Conservation (phyloP, 305 asterid species). For the Fraxinus paxiana region DNA sequence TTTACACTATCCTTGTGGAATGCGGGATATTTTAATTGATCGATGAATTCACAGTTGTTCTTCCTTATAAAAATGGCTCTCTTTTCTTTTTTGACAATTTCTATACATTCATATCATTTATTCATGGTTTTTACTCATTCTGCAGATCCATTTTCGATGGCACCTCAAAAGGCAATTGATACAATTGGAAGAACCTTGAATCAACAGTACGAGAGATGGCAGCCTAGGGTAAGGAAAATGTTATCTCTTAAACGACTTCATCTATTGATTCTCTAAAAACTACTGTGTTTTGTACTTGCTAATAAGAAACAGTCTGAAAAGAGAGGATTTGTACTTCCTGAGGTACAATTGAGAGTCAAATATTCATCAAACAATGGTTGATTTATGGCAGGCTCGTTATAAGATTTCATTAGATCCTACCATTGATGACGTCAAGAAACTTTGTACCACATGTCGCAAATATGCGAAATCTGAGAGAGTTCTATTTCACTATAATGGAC, state of each 20-base stretch:
- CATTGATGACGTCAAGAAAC: constrained; percentile 86
- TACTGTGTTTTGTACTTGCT: constrained; percentile 1
- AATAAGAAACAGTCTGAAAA: neutral
- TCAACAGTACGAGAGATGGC: constrained; percentile 98
- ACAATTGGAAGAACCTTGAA: constrained; percentile 82
- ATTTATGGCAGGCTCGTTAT: constrained; percentile 73
- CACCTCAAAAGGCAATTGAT: constrained; percentile 93
- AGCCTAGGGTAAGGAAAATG: constrained; percentile 66
- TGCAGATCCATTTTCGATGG: constrained; percentile 92
- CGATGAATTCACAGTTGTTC: neutral
- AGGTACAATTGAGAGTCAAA: constrained; percentile 10
- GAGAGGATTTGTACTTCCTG: constrained; percentile 7
- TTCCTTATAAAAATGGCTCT: neutral
- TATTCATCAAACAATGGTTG: constrained; percentile 16
- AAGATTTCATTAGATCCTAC: constrained; percentile 88
- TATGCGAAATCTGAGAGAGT: constrained; percentile 96
- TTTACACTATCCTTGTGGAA: neutral
- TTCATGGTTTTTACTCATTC: constrained; percentile 23
- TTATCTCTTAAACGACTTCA: neutral
- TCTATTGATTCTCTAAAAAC: constrained; percentile 1
- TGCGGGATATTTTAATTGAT: neutral
- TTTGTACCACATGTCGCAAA: constrained; percentile 89
- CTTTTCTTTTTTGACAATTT: neutral
- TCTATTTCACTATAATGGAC: constrained; percentile 93
- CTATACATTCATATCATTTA: neutral